These are phyloP conservation scores for Tetrahymena malaccensis DNA, from an alignment of 73 alveolate species.

Conservation along the genomic window DNA sequence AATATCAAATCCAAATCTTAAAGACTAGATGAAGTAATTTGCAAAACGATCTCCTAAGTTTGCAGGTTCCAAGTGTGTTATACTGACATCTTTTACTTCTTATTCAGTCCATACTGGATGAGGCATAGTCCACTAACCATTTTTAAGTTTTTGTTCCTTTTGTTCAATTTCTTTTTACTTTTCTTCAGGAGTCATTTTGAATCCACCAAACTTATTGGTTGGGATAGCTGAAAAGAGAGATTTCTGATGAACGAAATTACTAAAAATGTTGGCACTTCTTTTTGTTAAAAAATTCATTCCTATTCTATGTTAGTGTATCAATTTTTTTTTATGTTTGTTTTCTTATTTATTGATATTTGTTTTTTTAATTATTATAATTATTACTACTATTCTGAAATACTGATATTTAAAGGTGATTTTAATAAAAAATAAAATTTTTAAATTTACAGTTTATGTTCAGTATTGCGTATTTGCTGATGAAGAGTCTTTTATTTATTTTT, in stretches of 20 bases:
- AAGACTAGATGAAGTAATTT: slow-evolving; percentile 9
- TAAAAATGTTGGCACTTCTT: background rate
- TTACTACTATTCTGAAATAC: too few species aligned
- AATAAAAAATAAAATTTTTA: too few species aligned
- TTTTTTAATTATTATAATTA: too few species aligned
- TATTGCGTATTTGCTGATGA: background rate
- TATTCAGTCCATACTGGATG: slow-evolving; percentile 29
- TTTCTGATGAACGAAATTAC: background rate
- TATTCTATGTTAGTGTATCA: background rate
- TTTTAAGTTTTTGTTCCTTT: background rate
- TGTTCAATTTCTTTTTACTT: background rate
- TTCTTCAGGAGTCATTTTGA: background rate
- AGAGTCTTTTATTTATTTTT: background rate
- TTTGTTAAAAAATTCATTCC: background rate
- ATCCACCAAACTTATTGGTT: background rate
- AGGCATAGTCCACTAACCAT: slow-evolving; percentile 20
- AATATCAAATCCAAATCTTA: slow-evolving; percentile 45
- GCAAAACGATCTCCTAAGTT: slow-evolving; percentile 41
- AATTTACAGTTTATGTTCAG: background rate
- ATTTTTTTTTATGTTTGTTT: background rate
- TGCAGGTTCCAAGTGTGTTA: slow-evolving; percentile 10
- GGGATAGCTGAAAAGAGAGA: background rate
- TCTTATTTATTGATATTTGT: background rate
- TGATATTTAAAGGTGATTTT: too few species aligned
- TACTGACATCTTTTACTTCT: slow-evolving; percentile 7